Conservation (phyloP, 345 rosid species). For the Gossypium longicalyx region DNA sequence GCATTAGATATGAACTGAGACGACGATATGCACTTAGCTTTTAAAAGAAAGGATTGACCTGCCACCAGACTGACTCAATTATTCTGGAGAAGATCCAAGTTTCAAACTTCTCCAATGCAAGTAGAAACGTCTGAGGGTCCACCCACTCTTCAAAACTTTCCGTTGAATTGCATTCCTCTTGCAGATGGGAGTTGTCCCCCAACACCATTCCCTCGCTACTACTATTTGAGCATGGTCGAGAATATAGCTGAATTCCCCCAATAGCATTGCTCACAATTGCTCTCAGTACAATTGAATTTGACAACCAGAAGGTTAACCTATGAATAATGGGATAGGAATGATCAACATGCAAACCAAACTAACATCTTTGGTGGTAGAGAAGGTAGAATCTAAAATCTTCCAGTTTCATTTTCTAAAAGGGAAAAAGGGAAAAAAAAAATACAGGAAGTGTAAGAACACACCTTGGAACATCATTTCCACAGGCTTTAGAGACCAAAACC, state of each 20-base stretch:
- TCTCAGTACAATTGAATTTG: conserved; percentile 77
- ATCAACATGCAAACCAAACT: not conserved
- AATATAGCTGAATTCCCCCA: conserved; percentile 29
- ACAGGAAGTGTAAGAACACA: conserved; percentile 18
- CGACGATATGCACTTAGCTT: not conserved
- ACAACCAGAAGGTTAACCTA: conserved; percentile 91
- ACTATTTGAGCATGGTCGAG: conserved; percentile 4
- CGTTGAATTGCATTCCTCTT: conserved; percentile 4
- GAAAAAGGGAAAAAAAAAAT: not conserved
- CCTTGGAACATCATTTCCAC: conserved; percentile 94
- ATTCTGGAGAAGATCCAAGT: conserved; percentile 86
- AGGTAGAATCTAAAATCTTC: conserved; percentile 5
- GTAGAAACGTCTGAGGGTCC: conserved; percentile 46
- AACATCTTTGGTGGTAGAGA: not conserved
- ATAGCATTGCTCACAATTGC: conserved; percentile 45
- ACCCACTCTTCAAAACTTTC: conserved; percentile 53
- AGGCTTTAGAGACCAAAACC: conserved; percentile 82
- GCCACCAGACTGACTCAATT: conserved; percentile 95
- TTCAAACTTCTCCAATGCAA: conserved; percentile 77
- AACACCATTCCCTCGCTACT: conserved; percentile 10
- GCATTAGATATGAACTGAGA: conserved; percentile 1
- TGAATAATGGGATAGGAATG: conserved; percentile 12
- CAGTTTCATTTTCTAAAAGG: not conserved
- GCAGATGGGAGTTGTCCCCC: conserved; percentile 12
- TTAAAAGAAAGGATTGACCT: conserved; percentile 41